Base-by-base conservation (phyloP, 441 rosid genomes). In the Erodium trifolium region DNA sequence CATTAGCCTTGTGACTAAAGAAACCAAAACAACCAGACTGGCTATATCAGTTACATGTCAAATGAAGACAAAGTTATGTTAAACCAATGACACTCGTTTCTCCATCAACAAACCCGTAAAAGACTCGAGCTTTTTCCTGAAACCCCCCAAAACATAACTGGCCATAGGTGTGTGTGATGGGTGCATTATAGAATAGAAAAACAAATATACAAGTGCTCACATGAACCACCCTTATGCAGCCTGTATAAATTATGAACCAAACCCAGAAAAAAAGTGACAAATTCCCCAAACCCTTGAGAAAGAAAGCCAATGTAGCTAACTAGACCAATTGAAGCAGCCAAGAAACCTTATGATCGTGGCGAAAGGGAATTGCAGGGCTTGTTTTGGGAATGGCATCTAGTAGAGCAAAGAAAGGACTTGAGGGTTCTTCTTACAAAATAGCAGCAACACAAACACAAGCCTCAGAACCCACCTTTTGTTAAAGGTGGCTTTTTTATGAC, bases 391-490 rank as follows among this genome's bases (percentile, higher is more conserved):
- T 12, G 57, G 57, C 57, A 49, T 49, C 57, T 49, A 49, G 16
- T 13, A 49, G 13, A 13, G 17, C 19, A 53, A 53, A 16, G 27
- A 55, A 16, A 55, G 27, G 62, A 55, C 27, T 55, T 55, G 19
- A 55, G 62, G 62, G 62, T 55, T 55, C 4, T 17, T 55, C 62
- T 55, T 55, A 17, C 37, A 34, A 34, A 34, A 34, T 34, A 34
- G 37, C 37, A 34, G 37, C 37, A 34, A 34, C 37, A 34, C 37
- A 34, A 34, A 34, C 37, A 34, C 37, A 34, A 34, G 37, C 37
- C 37, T 34, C 62, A 55, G 23, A 55, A 55, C 23, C 62, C 62
- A 55, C 62, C 62, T 55, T 55, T 55, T 55, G 62, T 16, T 55
- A 55, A 55, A 55, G 62, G 62, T 55, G 14, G 62, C 62, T 55